Evolutionary conservation across 495 filamentous ascomycete genomes (phyloP), one percentile per base, ranked within the genome.

Genomic region (Talaromyces wortmannii): DNA sequence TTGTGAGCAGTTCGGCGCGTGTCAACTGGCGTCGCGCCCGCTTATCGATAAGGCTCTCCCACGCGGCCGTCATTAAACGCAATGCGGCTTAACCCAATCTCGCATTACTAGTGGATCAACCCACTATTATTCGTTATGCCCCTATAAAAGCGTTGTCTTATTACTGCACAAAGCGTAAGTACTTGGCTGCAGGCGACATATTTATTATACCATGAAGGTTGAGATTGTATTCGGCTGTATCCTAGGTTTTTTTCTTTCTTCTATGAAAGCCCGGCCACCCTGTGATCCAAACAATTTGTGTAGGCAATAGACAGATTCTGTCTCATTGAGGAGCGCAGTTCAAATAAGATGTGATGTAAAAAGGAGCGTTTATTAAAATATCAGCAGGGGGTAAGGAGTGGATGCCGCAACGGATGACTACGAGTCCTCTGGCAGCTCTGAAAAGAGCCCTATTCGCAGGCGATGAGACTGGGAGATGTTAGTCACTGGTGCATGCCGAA

Each of bases 381-480:
- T 40, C 8, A 40, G 36, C 36, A 40, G 36, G 36, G 36, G 36
- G 36, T 23, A 13, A 40, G 36, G 36, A 40, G 36, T 40, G 36
- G 13, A 40, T 40, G 36, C 36, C 36, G 13, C 36, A 40, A 10
- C 13, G 36, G 8, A 13, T 2, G 36, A 40, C 63, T 73, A 77
- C 66, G 59, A 63, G 32, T 77, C 74, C 48, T 77, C 74, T 31
- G 65, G 67, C 59, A 67, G 61, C 48, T 71, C 67, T 50, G 73
- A 74, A 55, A 77, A 73, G 32, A 77, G 57, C 45, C 74, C 74
- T 75, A 77, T 77, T 59, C 74, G 74, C 70, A 77, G 62, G 45
- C 74, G 74, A 64, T 77, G 74, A 52, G 71, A 77, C 74, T 77
- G 56, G 48, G 31, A 40, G 7, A 49, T 29, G 63, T 74, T 63